Conservation (phyloP, 2,329 filamentous ascomycete species). For the Clarireedia hainanense region DNA sequence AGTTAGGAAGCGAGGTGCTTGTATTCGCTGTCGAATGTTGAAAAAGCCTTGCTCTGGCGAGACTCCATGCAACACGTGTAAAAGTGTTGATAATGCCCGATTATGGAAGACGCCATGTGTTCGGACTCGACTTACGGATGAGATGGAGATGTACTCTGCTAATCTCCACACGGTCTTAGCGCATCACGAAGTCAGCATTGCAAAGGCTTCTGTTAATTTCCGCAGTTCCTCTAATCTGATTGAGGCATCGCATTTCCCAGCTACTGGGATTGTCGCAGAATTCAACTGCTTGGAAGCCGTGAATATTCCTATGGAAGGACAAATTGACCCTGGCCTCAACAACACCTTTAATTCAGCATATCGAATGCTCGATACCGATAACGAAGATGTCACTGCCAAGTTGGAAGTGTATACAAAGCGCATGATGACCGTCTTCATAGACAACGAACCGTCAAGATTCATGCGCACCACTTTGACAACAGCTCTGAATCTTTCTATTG, state of each 20-base stretch:
- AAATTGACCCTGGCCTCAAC: conserved; percentile 29
- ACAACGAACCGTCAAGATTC: conserved; percentile 51
- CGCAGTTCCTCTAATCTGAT: conserved; percentile 38
- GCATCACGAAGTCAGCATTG: conserved; percentile 48
- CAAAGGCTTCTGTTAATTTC: conserved; percentile 44
- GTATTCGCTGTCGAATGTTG: conserved; percentile 57
- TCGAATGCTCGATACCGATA: conserved; percentile 54
- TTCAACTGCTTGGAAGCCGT: conserved; percentile 26
- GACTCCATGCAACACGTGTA: conserved; percentile 54
- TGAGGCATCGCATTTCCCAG: conserved; percentile 52
- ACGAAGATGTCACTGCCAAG: conserved; percentile 50
- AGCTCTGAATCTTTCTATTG: conserved; percentile 36
- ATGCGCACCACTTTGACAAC: conserved; percentile 50
- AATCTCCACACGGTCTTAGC: conserved; percentile 56
- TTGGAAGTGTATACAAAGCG: conserved; percentile 54
- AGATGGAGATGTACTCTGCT: conserved; percentile 55
- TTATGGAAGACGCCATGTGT: conserved; percentile 60
- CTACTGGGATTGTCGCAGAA: conserved; percentile 30
- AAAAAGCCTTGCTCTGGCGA: conserved; percentile 60
- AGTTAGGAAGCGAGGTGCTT: conserved; percentile 57
- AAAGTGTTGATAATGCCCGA: conserved; percentile 53
- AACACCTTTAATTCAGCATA: conserved; percentile 26
- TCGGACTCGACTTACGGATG: conserved; percentile 52
- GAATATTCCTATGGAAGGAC: conserved; percentile 23
- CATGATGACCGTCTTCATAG: conserved; percentile 49